Evolutionary conservation across 257 asterid genomes (phyloP).

Genomic region (Ligustrum vulgare): DNA sequence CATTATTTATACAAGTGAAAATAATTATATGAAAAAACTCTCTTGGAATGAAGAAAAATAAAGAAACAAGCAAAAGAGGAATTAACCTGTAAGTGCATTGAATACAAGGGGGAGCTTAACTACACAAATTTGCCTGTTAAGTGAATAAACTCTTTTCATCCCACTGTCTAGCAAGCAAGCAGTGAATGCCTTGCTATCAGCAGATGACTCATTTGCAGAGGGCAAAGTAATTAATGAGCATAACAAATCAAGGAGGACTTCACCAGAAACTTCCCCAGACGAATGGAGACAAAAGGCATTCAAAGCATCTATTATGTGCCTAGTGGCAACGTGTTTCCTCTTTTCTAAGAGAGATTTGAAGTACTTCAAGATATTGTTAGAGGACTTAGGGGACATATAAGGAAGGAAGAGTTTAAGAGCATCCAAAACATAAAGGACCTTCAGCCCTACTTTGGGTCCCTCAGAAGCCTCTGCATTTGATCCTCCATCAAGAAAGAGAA

Average conservation of each 20-base stretch:
- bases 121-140: constrained; percentile 70
- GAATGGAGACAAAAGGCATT: constrained; percentile 66
- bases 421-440: constrained; percentile 77
- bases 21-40: too few relatives aligned
- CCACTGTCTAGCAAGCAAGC: constrained; percentile 85
- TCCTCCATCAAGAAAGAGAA: constrained; percentile 84
- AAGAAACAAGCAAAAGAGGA: constrained; percentile 17
- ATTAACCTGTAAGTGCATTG: constrained; percentile 69
- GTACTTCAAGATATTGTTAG: constrained; percentile 57
- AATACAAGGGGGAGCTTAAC: constrained; percentile 79
- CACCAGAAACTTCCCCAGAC: constrained; percentile 62
- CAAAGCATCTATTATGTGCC: constrained; percentile 67
- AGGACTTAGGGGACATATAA: constrained; percentile 61
- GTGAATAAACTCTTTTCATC: constrained; percentile 64
- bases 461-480: constrained; percentile 55
- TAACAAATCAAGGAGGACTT: constrained; percentile 64
- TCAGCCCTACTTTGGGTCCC: constrained; percentile 74
- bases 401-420: constrained; percentile 76
- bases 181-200: constrained; percentile 75
- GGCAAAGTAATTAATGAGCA: constrained; percentile 65
- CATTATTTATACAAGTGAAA: not conserved
- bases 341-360: constrained; percentile 75
- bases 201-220: constrained; percentile 62
- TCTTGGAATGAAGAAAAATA: not conserved
- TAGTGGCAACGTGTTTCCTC: constrained; percentile 62